phyloP scores from a whole-genome alignment of 805 yeast species.

The Candida loeiensis region DNA sequence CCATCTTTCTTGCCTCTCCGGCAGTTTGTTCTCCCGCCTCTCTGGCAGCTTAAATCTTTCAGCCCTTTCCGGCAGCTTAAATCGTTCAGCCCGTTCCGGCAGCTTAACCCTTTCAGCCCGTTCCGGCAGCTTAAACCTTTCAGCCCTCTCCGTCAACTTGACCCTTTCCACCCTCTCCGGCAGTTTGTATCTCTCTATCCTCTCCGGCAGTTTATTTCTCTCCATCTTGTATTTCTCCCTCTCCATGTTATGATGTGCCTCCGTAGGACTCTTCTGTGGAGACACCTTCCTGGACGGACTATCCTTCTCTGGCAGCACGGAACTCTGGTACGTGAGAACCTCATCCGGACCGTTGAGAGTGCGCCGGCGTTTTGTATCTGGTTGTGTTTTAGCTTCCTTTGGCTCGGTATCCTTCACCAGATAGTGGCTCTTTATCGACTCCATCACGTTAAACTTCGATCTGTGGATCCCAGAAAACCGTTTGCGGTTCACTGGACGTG shows the following conservation, averaged over 20 bases:
- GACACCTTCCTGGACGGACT: neutral
- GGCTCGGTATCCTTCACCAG: conserved; percentile 17
- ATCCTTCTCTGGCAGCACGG: neutral
- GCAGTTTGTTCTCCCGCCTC: too few relatives aligned
- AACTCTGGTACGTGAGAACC: conserved; percentile 9
- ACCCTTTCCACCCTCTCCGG: too few relatives aligned
- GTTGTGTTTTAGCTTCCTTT: neutral
- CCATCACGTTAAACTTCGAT: conserved; percentile 30
- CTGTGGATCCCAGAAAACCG: conserved; percentile 33
- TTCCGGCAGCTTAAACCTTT: neutral
- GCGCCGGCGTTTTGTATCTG: conserved; percentile 29
- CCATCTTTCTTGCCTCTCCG: too few relatives aligned
- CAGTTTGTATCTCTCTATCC: too few relatives aligned
- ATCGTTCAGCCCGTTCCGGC: neutral
- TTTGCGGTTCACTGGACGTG: conserved; percentile 12
- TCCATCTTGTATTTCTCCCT: too few relatives aligned
- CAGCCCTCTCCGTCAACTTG: neutral
- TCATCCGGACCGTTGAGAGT: conserved; percentile 44
- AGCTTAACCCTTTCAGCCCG: neutral
- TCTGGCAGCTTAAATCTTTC: too few relatives aligned
- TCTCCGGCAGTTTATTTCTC: too few relatives aligned
- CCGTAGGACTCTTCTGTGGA: conserved; percentile 1
- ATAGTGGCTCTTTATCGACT: conserved; percentile 23
- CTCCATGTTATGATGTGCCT: neutral
- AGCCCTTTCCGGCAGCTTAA: too few relatives aligned